phyloP scores from a whole-genome alignment of 305 asterid genomes.

The Caryopteris hybrid region DNA sequence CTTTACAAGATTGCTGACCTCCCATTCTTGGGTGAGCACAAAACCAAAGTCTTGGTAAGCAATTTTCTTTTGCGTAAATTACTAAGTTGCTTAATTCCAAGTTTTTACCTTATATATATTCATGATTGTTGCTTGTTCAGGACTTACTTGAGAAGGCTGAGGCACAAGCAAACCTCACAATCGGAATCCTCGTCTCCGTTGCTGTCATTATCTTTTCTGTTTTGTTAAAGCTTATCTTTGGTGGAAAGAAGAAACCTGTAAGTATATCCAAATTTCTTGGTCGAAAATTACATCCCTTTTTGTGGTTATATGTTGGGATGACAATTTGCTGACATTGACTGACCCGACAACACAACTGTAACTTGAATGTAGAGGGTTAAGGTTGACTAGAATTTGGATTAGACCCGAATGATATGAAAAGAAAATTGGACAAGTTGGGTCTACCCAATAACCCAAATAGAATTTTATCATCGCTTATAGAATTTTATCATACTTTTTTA shows the following conservation, averaged over 20 bases:
- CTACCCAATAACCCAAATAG: too few relatives aligned
- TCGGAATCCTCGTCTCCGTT: constrained; percentile 54
- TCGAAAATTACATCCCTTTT: neutral
- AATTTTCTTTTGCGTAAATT: neutral
- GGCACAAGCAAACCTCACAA: constrained; percentile 70
- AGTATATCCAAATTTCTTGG: constrained; percentile 9
- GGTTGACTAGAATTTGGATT: too few relatives aligned
- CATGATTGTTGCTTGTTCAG: constrained; percentile 28
- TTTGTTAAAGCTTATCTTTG: constrained; percentile 59
- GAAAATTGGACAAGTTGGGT: too few relatives aligned
- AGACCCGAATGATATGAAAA: too few relatives aligned
- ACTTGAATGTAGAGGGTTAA: too few relatives aligned
- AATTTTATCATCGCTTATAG: too few relatives aligned
- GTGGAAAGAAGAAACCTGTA: constrained; percentile 84
- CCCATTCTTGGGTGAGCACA: constrained; percentile 81
- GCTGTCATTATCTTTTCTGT: constrained; percentile 50
- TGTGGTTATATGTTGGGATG: neutral
- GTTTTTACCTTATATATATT: constrained; percentile 4
- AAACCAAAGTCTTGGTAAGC: constrained; percentile 67
- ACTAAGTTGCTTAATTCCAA: neutral
- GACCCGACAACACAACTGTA: too few relatives aligned
- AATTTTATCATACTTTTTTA: too few relatives aligned
- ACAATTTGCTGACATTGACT: too few relatives aligned
- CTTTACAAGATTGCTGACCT: constrained; percentile 84
- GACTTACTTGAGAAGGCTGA: constrained; percentile 87